phyloP scores from a whole-genome alignment of 2,329 filamentous ascomycete species.

The Arachnopeziza araneosa region DNA sequence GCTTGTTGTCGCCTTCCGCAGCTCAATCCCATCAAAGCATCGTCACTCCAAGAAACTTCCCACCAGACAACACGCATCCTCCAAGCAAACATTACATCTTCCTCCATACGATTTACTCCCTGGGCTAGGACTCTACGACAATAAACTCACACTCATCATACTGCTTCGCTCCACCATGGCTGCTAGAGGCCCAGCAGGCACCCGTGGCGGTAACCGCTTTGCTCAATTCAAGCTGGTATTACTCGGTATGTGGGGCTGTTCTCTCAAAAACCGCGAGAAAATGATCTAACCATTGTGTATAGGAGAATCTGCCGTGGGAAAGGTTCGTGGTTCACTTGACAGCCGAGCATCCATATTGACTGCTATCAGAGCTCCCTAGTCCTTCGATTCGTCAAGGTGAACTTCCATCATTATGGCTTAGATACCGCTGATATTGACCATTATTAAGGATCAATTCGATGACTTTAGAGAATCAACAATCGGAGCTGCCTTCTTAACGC shows the following conservation, averaged over 20 bases:
- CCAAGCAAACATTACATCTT: background rate
- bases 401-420: constrained; percentile 18
- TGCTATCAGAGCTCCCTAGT: constrained; percentile 81
- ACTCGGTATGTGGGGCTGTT: constrained; percentile 60
- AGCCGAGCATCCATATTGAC: constrained; percentile 14
- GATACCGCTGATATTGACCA: background rate
- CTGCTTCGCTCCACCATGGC: constrained; percentile 57
- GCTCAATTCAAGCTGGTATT: constrained; percentile 99
- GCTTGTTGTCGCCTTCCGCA: background rate
- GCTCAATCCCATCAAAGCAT: background rate
- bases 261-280: background rate
- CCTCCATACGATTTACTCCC: background rate
- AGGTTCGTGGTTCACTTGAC: constrained; percentile 51
- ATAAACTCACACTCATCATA: background rate
- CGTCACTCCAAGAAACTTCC: background rate
- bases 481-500: constrained; percentile 92
- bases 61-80: background rate
- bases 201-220: constrained; percentile 70
- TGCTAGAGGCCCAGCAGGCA: constrained; percentile 64
- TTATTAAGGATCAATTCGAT: constrained; percentile 89
- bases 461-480: constrained; percentile 41
- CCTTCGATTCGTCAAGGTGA: constrained; percentile 93
- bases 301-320: constrained; percentile 99
- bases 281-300: constrained; percentile 35
- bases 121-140: background rate